Base-by-base conservation (phyloP, 2,329 filamentous ascomycete species). In the Penicillium sp. region DNA sequence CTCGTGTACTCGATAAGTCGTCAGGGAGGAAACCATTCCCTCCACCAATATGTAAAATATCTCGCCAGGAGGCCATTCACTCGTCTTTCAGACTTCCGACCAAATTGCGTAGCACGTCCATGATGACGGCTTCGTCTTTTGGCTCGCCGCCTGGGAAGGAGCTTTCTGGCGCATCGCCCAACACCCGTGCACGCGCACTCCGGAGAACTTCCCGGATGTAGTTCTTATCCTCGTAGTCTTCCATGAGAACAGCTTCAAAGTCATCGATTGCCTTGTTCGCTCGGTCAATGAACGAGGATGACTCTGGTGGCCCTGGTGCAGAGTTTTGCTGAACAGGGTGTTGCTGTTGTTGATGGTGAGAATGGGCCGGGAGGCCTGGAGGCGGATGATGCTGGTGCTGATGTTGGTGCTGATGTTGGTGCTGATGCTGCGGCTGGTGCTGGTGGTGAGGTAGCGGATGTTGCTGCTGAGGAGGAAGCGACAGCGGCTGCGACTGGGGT, bases 141-240 rank as follows among this genome's bases (percentile, higher is more conserved):
- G 76, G 75, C 57, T 78, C 76, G 15, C 76, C 76, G 38, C 75
- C 75, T 21, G 75, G 72, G 65, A 78, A 76, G 10, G 75, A 77
- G 53, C 75, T 77, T 53, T 76, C 74, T 23, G 72, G 71, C 6
- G 74, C 73, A 53, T 72, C 67, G 29, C 74, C 75, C 6, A 78
- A 55, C 17, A 73, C 75, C 17, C 75, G 73, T 48, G 75, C 74
- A 9, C 76, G 74, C 23, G 76, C 75, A 59, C 76, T 78, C 57
- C 73, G 73, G 12, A 78, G 70, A 35, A 78, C 75, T 62, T 77
- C 74, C 27, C 74, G 73, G 61, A 78, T 77, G 59, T 78, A 78
- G 54, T 78, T 75, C 66, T 77, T 76, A 59, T 78, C 76, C 55
- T 78, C 75, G 53, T 77, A 78, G 58, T 78, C 76, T 58, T 78